phyloP scores from a whole-genome alignment of 2,329 filamentous ascomycete species.

The Alternaria viburni region DNA sequence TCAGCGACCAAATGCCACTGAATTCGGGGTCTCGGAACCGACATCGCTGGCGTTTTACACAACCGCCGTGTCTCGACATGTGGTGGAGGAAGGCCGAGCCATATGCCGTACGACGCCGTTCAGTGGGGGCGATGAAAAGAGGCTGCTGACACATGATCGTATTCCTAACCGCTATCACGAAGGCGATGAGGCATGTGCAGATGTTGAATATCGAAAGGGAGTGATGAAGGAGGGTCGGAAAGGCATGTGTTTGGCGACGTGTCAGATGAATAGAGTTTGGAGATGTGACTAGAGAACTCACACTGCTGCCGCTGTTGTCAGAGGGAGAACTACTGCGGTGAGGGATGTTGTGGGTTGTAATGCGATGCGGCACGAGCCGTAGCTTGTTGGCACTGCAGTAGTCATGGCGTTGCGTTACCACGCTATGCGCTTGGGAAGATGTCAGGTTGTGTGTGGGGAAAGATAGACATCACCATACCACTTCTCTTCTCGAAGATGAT shows the following conservation, averaged over 20 bases:
- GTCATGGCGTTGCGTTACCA: neutral
- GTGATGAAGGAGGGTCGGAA: conserved; percentile 9
- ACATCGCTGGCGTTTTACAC: neutral
- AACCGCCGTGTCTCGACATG: neutral
- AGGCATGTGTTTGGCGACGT: conserved; percentile 10
- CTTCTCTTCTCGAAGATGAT: neutral
- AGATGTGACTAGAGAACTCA: conserved; percentile 11
- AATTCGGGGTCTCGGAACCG: neutral
- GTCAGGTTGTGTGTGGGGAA: neutral
- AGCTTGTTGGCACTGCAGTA: conserved; percentile 3
- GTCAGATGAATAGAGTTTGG: conserved; percentile 8
- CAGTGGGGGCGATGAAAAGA: neutral
- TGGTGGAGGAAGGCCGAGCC: neutral
- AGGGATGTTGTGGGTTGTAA: neutral
- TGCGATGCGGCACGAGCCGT: conserved; percentile 16
- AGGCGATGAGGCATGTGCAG: neutral
- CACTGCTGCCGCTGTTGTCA: neutral
- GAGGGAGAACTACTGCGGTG: conserved; percentile 2
- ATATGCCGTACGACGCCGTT: neutral
- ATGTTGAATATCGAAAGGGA: conserved; percentile 4
- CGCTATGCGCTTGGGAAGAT: neutral
- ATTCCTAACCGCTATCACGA: neutral
- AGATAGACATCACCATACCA: neutral
- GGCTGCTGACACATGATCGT: neutral
- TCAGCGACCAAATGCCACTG: neutral